Evolutionary conservation across 495 filamentous ascomycete species (phyloP).

Genomic region (Neurospora sp.): DNA sequence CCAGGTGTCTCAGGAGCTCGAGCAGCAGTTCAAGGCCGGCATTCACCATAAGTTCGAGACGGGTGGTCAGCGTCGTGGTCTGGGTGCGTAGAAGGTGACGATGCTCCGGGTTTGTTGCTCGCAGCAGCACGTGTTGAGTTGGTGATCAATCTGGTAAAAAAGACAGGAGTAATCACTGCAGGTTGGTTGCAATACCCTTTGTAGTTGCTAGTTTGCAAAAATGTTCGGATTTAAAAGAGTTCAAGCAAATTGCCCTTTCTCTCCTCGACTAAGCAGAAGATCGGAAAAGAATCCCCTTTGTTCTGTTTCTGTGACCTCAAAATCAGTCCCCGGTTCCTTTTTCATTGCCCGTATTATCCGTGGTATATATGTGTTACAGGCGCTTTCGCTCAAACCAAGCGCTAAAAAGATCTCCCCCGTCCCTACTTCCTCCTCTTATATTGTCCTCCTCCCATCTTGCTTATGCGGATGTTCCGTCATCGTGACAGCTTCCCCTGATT

Average conservation of each 20-base stretch:
- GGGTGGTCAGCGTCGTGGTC: conserved; percentile 39
- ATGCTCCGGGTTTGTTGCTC: not conserved
- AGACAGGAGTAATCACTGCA: not conserved
- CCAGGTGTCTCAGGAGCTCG: conserved; percentile 42
- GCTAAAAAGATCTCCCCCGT: not conserved
- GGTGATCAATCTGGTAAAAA: not conserved
- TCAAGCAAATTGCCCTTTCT: not conserved
- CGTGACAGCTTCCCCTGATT: not conserved
- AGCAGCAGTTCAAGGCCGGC: conserved; percentile 48
- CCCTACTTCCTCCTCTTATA: not conserved
- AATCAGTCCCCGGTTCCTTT: not conserved
- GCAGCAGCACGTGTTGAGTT: not conserved
- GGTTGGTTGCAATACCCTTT: not conserved
- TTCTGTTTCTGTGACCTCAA: not conserved
- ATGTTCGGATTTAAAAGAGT: not conserved
- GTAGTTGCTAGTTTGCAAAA: not conserved
- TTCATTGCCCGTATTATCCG: not conserved
- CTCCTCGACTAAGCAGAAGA: not conserved
- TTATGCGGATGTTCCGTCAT: not conserved
- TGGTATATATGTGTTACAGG: not conserved
- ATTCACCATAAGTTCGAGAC: conserved; percentile 48
- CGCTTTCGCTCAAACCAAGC: not conserved
- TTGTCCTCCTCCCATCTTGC: not conserved
- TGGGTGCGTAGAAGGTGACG: conserved; percentile 34
- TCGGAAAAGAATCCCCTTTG: not conserved